phyloP scores from a whole-genome alignment of 352 stramenopile species.

The Globisporangium megalacanthum region DNA sequence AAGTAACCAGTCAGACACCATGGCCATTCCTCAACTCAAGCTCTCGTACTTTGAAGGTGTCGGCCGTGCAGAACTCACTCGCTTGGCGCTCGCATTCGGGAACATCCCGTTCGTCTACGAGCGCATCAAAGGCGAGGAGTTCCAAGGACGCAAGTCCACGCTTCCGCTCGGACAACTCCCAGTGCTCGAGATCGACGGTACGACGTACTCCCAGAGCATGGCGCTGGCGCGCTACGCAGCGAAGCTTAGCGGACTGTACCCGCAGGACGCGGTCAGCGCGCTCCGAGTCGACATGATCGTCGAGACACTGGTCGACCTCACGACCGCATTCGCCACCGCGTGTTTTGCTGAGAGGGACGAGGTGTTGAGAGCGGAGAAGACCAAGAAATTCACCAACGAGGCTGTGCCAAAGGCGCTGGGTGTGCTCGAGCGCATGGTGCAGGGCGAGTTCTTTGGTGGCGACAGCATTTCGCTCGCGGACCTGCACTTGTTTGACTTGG shows the following conservation, averaged over 20 bases:
- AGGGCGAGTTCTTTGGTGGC: conserved; percentile 34
- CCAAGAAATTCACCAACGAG: conserved; percentile 19
- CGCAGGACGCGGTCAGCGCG: conserved; percentile 16
- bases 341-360: conserved; percentile 26
- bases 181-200: conserved; percentile 32
- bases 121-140: conserved; percentile 21
- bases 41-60: neutral
- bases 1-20: too few species aligned
- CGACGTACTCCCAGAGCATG: conserved; percentile 26
- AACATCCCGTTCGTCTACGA: conserved; percentile 30
- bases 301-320: conserved; percentile 13
- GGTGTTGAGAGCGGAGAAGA: conserved; percentile 31
- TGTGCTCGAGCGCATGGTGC: conserved; percentile 24
- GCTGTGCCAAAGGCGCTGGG: conserved; percentile 24
- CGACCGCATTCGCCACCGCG: conserved; percentile 15
- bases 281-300: conserved; percentile 26
- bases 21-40: too few species aligned
- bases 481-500: conserved; percentile 37
- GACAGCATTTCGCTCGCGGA: conserved; percentile 29
- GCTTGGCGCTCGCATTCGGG: conserved; percentile 41
- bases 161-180: conserved; percentile 39
- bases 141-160: conserved; percentile 27
- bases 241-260: conserved; percentile 31
- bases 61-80: conserved; percentile 40
- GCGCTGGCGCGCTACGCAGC: conserved; percentile 43